phyloP scores from a whole-genome alignment of 176 grass and related monocot species.

The Carex littledalei region DNA sequence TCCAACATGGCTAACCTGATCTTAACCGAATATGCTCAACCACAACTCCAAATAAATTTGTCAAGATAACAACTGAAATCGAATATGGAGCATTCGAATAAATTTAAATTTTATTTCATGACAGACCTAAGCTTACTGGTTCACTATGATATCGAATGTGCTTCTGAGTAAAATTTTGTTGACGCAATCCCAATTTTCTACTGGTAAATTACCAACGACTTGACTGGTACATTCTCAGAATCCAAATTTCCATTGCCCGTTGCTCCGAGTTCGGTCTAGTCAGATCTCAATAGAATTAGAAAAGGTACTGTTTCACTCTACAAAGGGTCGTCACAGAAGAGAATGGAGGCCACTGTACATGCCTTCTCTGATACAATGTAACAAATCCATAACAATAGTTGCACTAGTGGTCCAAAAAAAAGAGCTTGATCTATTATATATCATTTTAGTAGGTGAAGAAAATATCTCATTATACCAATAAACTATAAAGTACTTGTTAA shows the following conservation, averaged over 20 bases:
- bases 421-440: neutral
- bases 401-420: neutral
- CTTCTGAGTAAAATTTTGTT: neutral
- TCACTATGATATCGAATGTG: neutral
- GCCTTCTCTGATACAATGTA: neutral
- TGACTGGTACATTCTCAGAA: neutral
- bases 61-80: no score
- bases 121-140: neutral
- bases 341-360: neutral
- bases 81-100: neutral
- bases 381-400: neutral
- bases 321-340: neutral
- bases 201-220: neutral
- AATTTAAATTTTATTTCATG: neutral
- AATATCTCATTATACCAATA: neutral
- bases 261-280: neutral
- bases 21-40: no score
- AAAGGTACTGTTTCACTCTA: neutral
- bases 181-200: neutral
- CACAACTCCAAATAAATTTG: no score
- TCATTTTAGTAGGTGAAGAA: neutral
- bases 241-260: neutral
- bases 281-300: neutral
- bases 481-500: neutral
- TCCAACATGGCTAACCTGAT: no score